Base-by-base conservation (phyloP, 2,329 filamentous ascomycete species). In the Pestalotiopsis sp. region DNA sequence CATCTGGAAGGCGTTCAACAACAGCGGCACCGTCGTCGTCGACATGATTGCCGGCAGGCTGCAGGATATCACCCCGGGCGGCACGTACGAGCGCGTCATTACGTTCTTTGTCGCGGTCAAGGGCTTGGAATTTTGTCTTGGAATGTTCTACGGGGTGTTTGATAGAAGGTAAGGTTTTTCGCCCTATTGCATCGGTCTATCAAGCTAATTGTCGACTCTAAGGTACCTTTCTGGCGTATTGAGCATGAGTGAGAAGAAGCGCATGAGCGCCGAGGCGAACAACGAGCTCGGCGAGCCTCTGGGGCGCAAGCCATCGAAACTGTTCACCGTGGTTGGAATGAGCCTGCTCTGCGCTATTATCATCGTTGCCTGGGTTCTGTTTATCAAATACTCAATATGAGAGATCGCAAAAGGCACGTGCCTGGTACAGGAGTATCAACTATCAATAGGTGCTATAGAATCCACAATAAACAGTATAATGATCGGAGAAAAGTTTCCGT, bases 1-100 rank as follows among this genome's bases (percentile, higher is more conserved):
- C 13, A 73, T 76, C 57, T 76, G 74, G 75, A 75, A 76, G 68
- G 71, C 72, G 1, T 76, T 76, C 45, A 76, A 76, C 68, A 76
- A 76, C 58, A 72, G 72, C 52, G 73, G 71, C 25, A 75, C 72
- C 27, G 74, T 76, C 17, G 69, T 76, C 25, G 73, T 76, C 12
- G 75, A 76, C 52, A 76, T 76, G 73, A 75, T 76, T 65, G 70
- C 75, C 6, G 74, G 74, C 1, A 68, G 71, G 11, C 67, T 76
- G 17, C 73, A 76, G n/a, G 74, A 75, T 61, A 73, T 73, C 14
- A 76, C 75, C 0, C 74, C 72, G 6, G 71, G 70, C n/a, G 65
- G 67, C 9, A 75, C 73, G 3, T 76, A 76, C 49, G 72, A 76
- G 65, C 69, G 71, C 0, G 75, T 75, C 6, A 67, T 76, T 23